A percentile compares a stretch with the other conserved stretches of the same genome.
Evolutionary conservation across 129 eudicot genomes (phyloP).

Genomic region (Flaveria robusta): DNA sequence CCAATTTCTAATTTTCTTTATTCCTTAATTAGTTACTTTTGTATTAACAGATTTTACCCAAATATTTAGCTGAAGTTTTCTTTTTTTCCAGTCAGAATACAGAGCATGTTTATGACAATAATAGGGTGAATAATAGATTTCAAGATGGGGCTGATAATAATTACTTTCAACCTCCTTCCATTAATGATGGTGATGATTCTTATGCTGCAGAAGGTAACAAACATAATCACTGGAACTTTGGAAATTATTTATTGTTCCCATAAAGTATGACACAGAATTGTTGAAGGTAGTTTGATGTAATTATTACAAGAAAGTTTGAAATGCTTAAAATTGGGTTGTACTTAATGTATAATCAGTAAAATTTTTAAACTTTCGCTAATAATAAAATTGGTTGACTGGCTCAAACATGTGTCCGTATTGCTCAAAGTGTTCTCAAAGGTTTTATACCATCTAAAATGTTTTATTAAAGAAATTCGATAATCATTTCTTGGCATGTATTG

Average conservation of each 20-base stretch:
- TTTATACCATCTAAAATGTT: not conserved
- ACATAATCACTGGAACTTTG: not conserved
- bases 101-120: constrained; percentile 24
- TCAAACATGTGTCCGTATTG: not conserved
- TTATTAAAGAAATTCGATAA: not conserved
- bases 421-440: not conserved
- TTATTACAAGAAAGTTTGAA: not conserved
- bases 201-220: constrained; percentile 58
- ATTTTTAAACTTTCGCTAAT: not conserved
- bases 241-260: not conserved
- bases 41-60: not conserved
- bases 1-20: constrained; percentile 1
- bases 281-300: constrained; percentile 13
- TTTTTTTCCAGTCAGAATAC: constrained; percentile 20
- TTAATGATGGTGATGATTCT: constrained; percentile 46
- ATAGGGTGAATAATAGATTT: constrained; percentile 41
- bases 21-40: not conserved
- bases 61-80: not conserved
- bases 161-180: constrained; percentile 42
- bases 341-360: not conserved
- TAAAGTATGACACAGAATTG: not conserved
- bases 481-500: not conserved
- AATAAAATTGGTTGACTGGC: not conserved
- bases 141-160: constrained; percentile 42
- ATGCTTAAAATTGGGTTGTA: not conserved